Evolutionary conservation across 257 asterid genomes (phyloP), one percentile per base, ranked within the genome.

Genomic region (Gentiana dahurica): DNA sequence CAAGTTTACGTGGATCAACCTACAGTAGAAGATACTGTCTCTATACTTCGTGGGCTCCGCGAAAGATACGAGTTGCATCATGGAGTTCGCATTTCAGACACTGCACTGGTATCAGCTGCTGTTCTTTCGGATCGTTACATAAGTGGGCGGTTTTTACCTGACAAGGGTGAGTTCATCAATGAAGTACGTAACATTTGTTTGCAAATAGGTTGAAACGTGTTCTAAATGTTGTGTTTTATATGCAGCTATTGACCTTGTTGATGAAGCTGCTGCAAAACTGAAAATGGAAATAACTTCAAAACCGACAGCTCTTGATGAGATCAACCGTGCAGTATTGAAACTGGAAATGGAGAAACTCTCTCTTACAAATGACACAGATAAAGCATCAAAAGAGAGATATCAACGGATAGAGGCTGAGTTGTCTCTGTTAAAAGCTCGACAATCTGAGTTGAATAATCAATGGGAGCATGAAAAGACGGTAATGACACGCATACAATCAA

Each of bases 221-320:
- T 8, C 7, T 38, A 3, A 35, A 32, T 24, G 45, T 63, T 33
- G 69, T 44, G n/a, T 12, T 51, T 62, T 65, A 41, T 65, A 63
- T 62, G 73, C 93, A 90, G 97, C 96, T 57, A 90, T 90, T 69
- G 97, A 90, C 72, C 76, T 89, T 47, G 97, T 89, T 12, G 97
- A 89, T 59, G 97, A 89, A 79, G 94, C 97, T 39, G 97, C 97
- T 62, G 97, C 97, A 49, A 89, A 86, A 68, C 70, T 89, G 77
- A 89, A 89, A 79, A 89, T 89, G 97, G 97, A 89, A 79, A 89
- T 90, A 24, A 90, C 97, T 57, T 90, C 95, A 54, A 90, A 90
- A 67, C 97, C 97, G 51, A 90, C 95, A 34, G 97, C 89, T 33
- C 94, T 90, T 39, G 95, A 90, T 70, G 97, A 90, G 68, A 82